Evolutionary conservation across 306 rosid genomes (phyloP).

Genomic region (Calophaca sinica): DNA sequence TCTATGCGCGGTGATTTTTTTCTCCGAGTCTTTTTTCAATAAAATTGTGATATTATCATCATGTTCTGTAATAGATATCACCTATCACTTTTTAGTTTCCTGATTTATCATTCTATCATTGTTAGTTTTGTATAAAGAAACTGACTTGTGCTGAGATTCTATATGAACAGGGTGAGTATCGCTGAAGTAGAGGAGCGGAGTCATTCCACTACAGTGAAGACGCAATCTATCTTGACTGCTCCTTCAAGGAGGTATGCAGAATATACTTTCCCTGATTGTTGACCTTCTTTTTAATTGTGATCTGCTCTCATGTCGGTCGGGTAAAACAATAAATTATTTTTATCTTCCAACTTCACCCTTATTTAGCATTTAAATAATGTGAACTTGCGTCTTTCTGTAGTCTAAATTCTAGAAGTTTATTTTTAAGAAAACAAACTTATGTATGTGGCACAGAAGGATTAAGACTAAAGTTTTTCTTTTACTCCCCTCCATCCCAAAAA

Average conservation of each 20-base stretch:
- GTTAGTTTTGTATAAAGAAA: constrained; percentile 31
- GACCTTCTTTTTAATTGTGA: constrained; percentile 1
- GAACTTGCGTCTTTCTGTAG: not conserved
- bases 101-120: constrained; percentile 4
- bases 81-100: not conserved
- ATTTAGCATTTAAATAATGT: constrained; percentile 1
- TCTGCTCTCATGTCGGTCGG: constrained; percentile 17
- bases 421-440: constrained; percentile 4
- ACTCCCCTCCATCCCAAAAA: no score
- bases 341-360: not conserved
- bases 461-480: no score
- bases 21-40: no score
- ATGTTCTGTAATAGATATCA: not conserved
- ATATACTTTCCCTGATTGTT: constrained; percentile 12
- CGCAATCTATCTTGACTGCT: constrained; percentile 61
- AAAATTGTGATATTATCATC: constrained; percentile 37
- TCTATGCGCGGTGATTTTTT: no score
- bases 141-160: constrained; percentile 48
- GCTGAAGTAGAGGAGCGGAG: constrained; percentile 50
- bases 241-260: constrained; percentile 74
- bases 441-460: no score
- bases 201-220: constrained; percentile 51
- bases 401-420: not conserved
- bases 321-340: not conserved
- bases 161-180: constrained; percentile 59